Evolutionary conservation across 1,284 basidiomycete species (phyloP).

Genomic region (Melampsora larici-populina): DNA sequence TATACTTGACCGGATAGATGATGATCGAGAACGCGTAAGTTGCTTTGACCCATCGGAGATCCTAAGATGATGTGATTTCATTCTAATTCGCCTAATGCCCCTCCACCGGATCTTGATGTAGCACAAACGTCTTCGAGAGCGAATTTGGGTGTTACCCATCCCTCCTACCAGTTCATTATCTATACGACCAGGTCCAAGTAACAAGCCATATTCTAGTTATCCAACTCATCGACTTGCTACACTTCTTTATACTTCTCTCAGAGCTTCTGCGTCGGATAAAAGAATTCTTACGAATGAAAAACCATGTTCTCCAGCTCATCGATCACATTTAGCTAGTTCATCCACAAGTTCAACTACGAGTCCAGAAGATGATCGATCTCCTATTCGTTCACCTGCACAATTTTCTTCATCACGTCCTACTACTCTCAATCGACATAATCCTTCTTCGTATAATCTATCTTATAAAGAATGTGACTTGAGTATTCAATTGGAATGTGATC

Average conservation of each 20-base stretch:
- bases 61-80: background rate
- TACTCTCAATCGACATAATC: too few relatives aligned
- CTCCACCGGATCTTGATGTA: background rate
- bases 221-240: slow-evolving; percentile 17
- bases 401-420: too few relatives aligned
- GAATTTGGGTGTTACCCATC: slow-evolving; percentile 48
- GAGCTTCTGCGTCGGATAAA: background rate
- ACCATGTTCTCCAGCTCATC: too few relatives aligned
- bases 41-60: background rate
- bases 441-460: background rate
- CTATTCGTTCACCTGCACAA: too few relatives aligned
- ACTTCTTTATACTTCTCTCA: slow-evolving; percentile 1
- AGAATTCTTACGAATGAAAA: too few relatives aligned
- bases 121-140: slow-evolving; percentile 48
- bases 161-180: slow-evolving; percentile 39
- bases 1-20: slow-evolving; percentile 48
- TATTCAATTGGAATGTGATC: slow-evolving; percentile 25
- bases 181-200: background rate
- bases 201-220: background rate
- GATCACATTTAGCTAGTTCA: too few relatives aligned
- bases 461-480: slow-evolving; percentile 1
- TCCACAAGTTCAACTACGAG: too few relatives aligned
- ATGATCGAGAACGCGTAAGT: slow-evolving; percentile 48
- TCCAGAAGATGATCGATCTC: too few relatives aligned
- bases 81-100: background rate